Conservation (phyloP, 2,329 filamentous ascomycete genomes). For the Talaromyces sp. region DNA sequence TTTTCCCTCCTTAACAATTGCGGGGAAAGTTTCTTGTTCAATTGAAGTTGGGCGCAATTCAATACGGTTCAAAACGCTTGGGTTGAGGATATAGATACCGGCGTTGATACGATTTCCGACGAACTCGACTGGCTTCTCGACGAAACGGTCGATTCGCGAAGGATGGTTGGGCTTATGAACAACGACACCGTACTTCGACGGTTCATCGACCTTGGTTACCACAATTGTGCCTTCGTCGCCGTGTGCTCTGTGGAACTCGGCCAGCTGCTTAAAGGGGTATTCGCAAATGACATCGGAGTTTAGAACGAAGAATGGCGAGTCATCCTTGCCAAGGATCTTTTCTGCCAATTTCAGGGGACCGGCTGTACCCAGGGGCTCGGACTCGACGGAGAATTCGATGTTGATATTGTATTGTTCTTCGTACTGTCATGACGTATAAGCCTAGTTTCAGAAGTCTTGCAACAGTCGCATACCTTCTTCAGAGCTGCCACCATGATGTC, state of each 20-base stretch:
- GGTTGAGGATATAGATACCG: constrained; percentile 97
- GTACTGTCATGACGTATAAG: constrained; percentile 55
- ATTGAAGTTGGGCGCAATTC: constrained; percentile 96
- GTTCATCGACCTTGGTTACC: constrained; percentile 98
- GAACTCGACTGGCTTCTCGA: constrained; percentile 98
- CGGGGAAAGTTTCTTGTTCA: constrained; percentile 97
- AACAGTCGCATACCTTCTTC: constrained; percentile 63
- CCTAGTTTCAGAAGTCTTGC: not conserved
- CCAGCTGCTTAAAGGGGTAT: constrained; percentile 87
- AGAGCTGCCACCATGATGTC: constrained; percentile 96
- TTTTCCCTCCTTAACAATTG: constrained; percentile 83
- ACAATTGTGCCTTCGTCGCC: constrained; percentile 96
- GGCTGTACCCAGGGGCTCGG: constrained; percentile 89
- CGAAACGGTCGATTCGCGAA: constrained; percentile 94
- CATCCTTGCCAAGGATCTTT: constrained; percentile 86
- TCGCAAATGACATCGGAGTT: constrained; percentile 99
- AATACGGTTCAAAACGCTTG: constrained; percentile 82
- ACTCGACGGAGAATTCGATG: constrained; percentile 96
- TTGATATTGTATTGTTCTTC: constrained; percentile 89
- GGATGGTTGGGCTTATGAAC: constrained; percentile 93
- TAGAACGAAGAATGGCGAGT: constrained; percentile 93
- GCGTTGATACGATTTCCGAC: constrained; percentile 98
- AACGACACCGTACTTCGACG: constrained; percentile 97
- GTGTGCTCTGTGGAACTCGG: constrained; percentile 87
- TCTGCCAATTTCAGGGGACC: constrained; percentile 95